A percentile compares a stretch with the other conserved stretches of the same genome.
Evolutionary conservation across 805 yeast genomes (phyloP).

Genomic region (Cyberlindnera nakhonratchasimensis): DNA sequence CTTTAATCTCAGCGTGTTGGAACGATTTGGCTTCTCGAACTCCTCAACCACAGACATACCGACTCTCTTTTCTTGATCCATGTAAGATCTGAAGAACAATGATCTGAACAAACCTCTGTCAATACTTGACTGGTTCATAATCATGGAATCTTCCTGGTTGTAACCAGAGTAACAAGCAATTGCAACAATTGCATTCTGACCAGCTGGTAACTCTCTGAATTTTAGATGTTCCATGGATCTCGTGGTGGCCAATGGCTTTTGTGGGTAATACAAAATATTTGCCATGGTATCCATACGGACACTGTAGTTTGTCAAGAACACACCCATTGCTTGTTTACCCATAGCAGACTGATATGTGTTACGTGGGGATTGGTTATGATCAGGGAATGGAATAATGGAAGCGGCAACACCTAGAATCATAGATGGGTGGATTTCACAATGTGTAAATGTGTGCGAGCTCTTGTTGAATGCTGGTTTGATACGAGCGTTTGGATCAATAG

Average conservation of each 20-base stretch:
- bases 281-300: conserved; percentile 99
- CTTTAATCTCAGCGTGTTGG: conserved; percentile 90
- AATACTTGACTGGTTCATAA: conserved; percentile 97
- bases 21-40: conserved; percentile 93
- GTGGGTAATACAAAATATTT: conserved; percentile 94
- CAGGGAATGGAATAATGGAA: conserved; percentile 98
- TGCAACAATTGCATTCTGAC: conserved; percentile 98
- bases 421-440: conserved; percentile 98
- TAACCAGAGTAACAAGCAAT: conserved; percentile 98
- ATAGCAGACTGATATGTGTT: conserved; percentile 98
- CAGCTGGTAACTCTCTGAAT: conserved; percentile 97
- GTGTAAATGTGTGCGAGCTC: conserved; percentile 84
- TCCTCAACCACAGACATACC: conserved; percentile 99
- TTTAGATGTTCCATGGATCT: conserved; percentile 96
- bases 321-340: conserved; percentile 99
- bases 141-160: conserved; percentile 99
- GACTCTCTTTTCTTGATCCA: conserved; percentile 97
- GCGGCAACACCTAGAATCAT: conserved; percentile 99
- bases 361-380: conserved; percentile 99
- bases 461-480: conserved; percentile 65
- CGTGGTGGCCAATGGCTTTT: conserved; percentile 96
- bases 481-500: conserved; percentile 59
- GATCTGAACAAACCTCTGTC: conserved; percentile 97
- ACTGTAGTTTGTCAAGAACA: conserved; percentile 87
- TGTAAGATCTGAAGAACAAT: conserved; percentile 91